phyloP scores from a whole-genome alignment of 495 filamentous ascomycete species.

The Annulohypoxylon moriforme region DNA sequence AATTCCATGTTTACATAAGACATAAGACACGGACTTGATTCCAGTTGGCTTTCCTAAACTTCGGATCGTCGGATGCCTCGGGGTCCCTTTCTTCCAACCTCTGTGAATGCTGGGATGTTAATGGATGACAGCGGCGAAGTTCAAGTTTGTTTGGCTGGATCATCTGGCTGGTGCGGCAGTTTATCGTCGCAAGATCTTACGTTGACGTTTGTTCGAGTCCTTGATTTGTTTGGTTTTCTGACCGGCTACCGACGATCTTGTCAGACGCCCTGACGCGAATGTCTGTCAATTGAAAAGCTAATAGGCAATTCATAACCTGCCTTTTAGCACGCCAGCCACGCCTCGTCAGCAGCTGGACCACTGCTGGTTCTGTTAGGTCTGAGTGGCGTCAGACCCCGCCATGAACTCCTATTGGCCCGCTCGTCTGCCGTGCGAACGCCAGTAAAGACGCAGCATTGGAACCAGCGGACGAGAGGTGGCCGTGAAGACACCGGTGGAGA shows the following conservation, averaged over 20 bases:
- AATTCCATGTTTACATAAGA: not conserved
- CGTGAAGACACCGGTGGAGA: slow-evolving; percentile 20
- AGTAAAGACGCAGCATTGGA: slow-evolving; percentile 7
- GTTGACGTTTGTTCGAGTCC: not conserved
- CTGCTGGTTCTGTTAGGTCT: not conserved
- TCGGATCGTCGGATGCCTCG: slow-evolving; percentile 32
- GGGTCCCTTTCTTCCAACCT: slow-evolving; percentile 9
- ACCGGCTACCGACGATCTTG: slow-evolving; percentile 45
- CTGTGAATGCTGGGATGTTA: not conserved
- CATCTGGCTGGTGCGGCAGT: not conserved
- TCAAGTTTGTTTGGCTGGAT: not conserved
- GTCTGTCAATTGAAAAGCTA: slow-evolving; percentile 11
- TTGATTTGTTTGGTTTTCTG: slow-evolving; percentile 19
- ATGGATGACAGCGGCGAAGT: slow-evolving; percentile 16
- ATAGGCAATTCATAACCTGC: slow-evolving; percentile 5
- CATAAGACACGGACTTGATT: slow-evolving; percentile 2
- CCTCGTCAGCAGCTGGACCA: too few species aligned
- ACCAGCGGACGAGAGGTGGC: slow-evolving; percentile 16
- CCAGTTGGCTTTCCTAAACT: slow-evolving; percentile 17
- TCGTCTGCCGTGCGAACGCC: slow-evolving; percentile 20
- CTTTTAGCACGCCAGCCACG: slow-evolving; percentile 21
- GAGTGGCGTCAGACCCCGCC: slow-evolving; percentile 4
- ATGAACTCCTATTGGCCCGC: slow-evolving; percentile 27
- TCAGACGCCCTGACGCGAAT: slow-evolving; percentile 31
- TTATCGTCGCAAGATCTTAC: slow-evolving; percentile 12